Percentiles rank a stretch among this genome's conserved stretches.
phyloP scores from a whole-genome alignment of 345 rosid genomes.

The Brassica nigra region DNA sequence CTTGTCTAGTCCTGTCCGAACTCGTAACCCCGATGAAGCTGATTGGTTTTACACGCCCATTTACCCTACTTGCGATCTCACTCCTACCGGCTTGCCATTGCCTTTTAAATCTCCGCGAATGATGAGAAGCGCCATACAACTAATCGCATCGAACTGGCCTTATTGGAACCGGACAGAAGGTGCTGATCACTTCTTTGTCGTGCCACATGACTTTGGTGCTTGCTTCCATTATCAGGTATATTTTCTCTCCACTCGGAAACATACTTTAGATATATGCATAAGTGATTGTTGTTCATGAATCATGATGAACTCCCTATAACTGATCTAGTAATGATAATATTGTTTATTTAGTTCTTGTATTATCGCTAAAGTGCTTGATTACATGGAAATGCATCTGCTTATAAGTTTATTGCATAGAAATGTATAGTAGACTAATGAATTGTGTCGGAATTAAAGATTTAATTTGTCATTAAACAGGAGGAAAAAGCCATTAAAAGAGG shows the following conservation, averaged over 20 bases:
- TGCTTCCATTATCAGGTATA: slow-evolving; percentile 93
- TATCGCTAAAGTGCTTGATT: not conserved
- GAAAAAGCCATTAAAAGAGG: slow-evolving; percentile 94
- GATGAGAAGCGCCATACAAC: slow-evolving; percentile 92
- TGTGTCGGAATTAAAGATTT: not conserved
- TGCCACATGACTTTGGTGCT: slow-evolving; percentile 96
- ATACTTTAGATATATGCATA: not conserved
- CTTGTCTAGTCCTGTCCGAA: slow-evolving; percentile 84
- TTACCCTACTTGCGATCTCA: slow-evolving; percentile 91
- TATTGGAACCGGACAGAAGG: slow-evolving; percentile 95
- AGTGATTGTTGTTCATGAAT: too few species aligned
- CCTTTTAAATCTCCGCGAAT: slow-evolving; percentile 93
- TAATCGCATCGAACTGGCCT: slow-evolving; percentile 84
- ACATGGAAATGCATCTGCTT: not conserved
- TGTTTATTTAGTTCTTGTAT: not conserved
- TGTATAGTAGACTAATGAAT: not conserved
- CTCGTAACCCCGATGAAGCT: slow-evolving; percentile 85
- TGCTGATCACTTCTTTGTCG: slow-evolving; percentile 91
- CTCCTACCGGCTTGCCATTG: slow-evolving; percentile 94
- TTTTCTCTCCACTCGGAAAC: not conserved
- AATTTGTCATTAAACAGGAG: slow-evolving; percentile 50
- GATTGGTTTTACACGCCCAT: slow-evolving; percentile 96
- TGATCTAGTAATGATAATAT: not conserved
- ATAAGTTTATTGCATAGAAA: not conserved
- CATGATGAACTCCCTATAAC: too few species aligned